Base-by-base conservation (phyloP, 2,329 filamentous ascomycete genomes). In the Coniochaeta ligniaria region DNA sequence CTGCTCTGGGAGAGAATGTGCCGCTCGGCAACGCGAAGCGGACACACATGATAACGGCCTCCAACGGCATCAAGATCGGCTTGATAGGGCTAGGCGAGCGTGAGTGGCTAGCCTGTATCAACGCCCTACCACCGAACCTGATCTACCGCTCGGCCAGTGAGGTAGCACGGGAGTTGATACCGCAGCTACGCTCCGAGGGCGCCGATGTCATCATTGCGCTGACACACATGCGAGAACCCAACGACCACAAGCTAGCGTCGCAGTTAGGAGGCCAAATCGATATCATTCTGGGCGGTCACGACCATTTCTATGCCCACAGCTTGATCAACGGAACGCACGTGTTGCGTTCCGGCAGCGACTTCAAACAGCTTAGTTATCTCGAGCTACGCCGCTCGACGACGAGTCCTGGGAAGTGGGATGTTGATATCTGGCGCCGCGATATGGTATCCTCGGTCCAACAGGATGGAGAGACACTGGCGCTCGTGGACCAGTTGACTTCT, bases 41-140 rank as follows among this genome's bases (percentile, higher is more conserved):
- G 70, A 95, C 90, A 0, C 80, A 85, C 63, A 90, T 96, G 77
- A 75, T 96, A 60, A 91, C 88, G 2, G 81, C 90, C 0, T 91
- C 89, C 12, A 93, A 93, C 72, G 92, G 92, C 26, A 82, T 96
- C 74, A 95, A 93, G 69, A 81, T 96, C 45, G 92, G 93, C 11
- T 79, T 96, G 50, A 88, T 96, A 60, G 92, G 93, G 0, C 80
- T 97, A 2, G 92, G 89, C 1, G 92, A 96, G 76, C 82, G 91
- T 57, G 92, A 96, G 72, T 96, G 92, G 88, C 83, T 96, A 14
- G 91, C 87, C 62, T 96, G 92, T 0, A 93, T 96, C 74, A 96
- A 96, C 74, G 85, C 85, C 14, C 78, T 96, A 9, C 93, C 92
- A 0, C 91, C 92, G 0, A 81, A 92, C 66, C 80, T 97, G 59